A percentile compares a stretch with the other conserved stretches of the same genome.
Conservation (phyloP, 2,329 filamentous ascomycete species). For the Fusarium mexicanum region DNA sequence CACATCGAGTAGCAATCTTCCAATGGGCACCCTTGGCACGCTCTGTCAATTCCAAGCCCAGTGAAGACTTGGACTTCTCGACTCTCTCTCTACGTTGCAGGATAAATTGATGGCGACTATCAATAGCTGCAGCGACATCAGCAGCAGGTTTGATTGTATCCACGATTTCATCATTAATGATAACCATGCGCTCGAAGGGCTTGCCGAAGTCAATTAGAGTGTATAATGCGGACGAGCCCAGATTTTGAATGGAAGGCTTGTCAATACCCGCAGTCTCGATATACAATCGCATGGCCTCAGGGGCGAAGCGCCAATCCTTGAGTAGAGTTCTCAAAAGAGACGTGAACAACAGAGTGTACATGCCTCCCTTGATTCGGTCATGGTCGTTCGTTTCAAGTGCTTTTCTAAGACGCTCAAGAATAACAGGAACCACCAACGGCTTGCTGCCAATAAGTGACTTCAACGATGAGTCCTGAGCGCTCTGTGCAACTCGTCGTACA, state of each 20-base stretch:
- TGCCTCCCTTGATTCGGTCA: conserved; percentile 90
- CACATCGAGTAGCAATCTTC: conserved; percentile 93
- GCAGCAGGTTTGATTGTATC: conserved; percentile 75
- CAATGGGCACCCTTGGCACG: conserved; percentile 85
- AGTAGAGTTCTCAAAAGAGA: conserved; percentile 88
- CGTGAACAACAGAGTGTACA: conserved; percentile 91
- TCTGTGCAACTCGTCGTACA: conserved; percentile 92
- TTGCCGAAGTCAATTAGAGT: conserved; percentile 93
- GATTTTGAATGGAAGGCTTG: conserved; percentile 91
- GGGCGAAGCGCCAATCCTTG: conserved; percentile 94
- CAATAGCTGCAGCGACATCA: conserved; percentile 70
- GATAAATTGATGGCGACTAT: conserved; percentile 73
- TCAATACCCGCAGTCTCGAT: conserved; percentile 91
- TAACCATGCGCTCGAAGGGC: conserved; percentile 84
- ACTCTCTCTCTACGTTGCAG: conserved; percentile 78
- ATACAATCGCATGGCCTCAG: conserved; percentile 87
- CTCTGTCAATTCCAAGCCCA: conserved; percentile 84
- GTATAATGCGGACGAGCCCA: conserved; percentile 83
- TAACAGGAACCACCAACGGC: conserved; percentile 87
- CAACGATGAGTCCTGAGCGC: conserved; percentile 89
- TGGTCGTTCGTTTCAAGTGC: conserved; percentile 84
- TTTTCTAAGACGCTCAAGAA: conserved; percentile 80
- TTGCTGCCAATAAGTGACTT: conserved; percentile 90
- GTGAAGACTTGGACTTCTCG: conserved; percentile 81
- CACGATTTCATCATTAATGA: conserved; percentile 77